phyloP scores from a whole-genome alignment of 2,329 filamentous ascomycete species.

The Colletotrichum musae region DNA sequence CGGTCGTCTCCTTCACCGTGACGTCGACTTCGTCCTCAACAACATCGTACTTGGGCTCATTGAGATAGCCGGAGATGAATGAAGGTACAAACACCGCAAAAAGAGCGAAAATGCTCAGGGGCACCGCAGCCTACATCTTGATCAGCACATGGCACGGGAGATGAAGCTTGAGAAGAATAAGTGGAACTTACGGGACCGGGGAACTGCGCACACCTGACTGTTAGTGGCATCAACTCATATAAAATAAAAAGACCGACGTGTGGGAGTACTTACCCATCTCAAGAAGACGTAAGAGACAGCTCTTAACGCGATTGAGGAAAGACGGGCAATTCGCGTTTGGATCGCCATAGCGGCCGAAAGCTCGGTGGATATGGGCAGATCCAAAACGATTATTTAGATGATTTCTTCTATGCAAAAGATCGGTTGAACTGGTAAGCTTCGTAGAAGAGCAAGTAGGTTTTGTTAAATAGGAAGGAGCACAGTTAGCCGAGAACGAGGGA shows the following conservation, averaged over 20 bases:
- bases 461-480: conserved; percentile 35
- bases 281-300: conserved; percentile 70
- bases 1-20: conserved; percentile 63
- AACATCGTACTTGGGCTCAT: conserved; percentile 70
- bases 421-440: neutral
- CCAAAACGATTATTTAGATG: conserved; percentile 47
- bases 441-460: neutral
- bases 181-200: conserved; percentile 48
- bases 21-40: conserved; percentile 74
- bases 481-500: neutral
- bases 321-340: conserved; percentile 52
- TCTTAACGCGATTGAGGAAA: conserved; percentile 66
- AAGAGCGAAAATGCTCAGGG: conserved; percentile 65
- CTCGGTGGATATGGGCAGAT: conserved; percentile 23
- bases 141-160: conserved; percentile 19
- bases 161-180: conserved; percentile 9
- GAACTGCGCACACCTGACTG: conserved; percentile 39
- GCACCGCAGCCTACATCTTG: conserved; percentile 42
- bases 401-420: conserved; percentile 39
- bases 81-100: conserved; percentile 77
- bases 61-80: conserved; percentile 72
- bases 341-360: conserved; percentile 46
- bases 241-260: conserved; percentile 11
- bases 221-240: neutral
- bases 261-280: conserved; percentile 66